Evolutionary conservation across 352 stramenopile genomes (phyloP), one percentile per base, ranked within the genome.

Genomic region (Halophytophthora batemanensis): DNA sequence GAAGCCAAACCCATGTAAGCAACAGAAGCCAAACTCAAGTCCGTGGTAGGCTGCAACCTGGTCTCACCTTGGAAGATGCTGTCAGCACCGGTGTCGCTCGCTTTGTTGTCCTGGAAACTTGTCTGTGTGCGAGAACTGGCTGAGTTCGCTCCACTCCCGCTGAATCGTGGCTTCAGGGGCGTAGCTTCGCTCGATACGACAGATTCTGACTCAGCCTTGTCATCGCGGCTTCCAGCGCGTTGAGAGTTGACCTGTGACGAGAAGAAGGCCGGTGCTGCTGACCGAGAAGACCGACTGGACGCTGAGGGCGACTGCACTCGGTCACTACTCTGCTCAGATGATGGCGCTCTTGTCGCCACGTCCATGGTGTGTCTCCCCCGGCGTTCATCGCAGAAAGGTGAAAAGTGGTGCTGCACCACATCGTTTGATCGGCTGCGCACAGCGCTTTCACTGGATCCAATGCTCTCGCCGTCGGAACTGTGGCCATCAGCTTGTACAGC

Each of bases 61-160:
- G 18, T n/a, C 40, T 39, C 50, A 69, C 62, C 61, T 66, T 66
- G 49, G 33, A 69, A 71, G 40, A 70, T 58, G 45, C 34, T 61
- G 37, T 50, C 45, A 3, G 44, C 36, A 6, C 58, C 38, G 21
- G 50, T 21, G 37, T 53, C 36, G 3, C 36, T 43, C 14, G n/a
- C 0, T 21, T 28, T 41, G 19, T 15, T 48, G n/a, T 35, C 25
- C 8, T 31, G 0, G 19, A 43, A 38, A 29, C 41, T 59, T 41
- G 44, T 15, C 28, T 53, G 47, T 2, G 58, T 34, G 0, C 14
- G 49, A 0, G 49, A 61, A 37, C 34, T 56, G 10, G 21, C 29
- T 36, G 51, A 35, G 15, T 42, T 59, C 6, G 19, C 15, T 23
- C 40, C 38, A 11, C 38, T 59, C 15, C 25, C 25, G 25, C 25